A percentile compares a stretch with the other conserved stretches of the same genome.
Conservation (phyloP, 1,284 basidiomycete species). For the Malassezia yamatoensis region DNA sequence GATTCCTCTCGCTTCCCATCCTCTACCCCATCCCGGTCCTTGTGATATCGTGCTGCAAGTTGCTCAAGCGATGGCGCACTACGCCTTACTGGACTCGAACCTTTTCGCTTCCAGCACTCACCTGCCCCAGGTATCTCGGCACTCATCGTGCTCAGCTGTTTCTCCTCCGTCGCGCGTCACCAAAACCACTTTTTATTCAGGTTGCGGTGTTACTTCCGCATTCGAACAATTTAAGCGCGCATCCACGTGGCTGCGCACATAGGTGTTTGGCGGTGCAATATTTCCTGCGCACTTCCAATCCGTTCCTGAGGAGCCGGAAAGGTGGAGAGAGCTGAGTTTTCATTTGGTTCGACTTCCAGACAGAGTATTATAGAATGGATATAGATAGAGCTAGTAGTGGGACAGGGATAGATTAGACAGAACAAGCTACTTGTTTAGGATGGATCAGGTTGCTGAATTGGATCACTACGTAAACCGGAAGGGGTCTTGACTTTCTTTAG, state of each 20-base stretch:
- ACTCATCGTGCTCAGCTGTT: background rate
- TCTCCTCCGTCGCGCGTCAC: background rate
- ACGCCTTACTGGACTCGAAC: constrained; percentile 1
- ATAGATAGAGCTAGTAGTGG: too few species aligned
- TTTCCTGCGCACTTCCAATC: background rate
- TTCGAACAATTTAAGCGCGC: constrained; percentile 1
- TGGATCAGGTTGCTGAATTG: too few species aligned
- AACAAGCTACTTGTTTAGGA: too few species aligned
- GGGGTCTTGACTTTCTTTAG: too few species aligned
- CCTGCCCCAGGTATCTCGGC: background rate
- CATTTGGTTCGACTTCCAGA: too few species aligned
- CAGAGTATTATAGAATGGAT: too few species aligned
- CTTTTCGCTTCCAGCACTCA: background rate
- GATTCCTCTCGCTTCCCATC: background rate
- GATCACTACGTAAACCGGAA: too few species aligned
- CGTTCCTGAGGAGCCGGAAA: too few species aligned
- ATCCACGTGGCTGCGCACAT: background rate
- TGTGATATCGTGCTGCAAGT: constrained; percentile 13
- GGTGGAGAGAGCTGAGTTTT: too few species aligned
- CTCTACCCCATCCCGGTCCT: background rate
- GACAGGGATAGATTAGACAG: too few species aligned
- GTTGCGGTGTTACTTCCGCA: constrained; percentile 3
- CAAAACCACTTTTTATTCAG: background rate
- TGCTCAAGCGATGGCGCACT: constrained; percentile 8
- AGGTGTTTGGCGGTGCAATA: background rate